Base-by-base conservation (phyloP, 208 protist genomes). In the Trypanosomatidae sp. region DNA sequence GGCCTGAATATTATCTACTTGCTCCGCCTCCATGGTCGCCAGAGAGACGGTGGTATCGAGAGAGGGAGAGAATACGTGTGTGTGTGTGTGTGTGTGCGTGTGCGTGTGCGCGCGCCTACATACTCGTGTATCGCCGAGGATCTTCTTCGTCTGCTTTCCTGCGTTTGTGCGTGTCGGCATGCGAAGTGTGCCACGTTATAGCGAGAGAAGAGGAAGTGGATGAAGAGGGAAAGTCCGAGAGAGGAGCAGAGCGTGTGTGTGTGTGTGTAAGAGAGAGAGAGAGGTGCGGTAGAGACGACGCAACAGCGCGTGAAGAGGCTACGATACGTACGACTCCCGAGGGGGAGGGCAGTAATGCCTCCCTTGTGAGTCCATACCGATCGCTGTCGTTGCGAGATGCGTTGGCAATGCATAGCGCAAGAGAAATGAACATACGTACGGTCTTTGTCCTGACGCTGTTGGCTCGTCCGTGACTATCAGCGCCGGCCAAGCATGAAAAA, bases 1-100 rank as follows among this genome's bases (percentile, higher is more conserved):
- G 66, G 92, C 92, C 78, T 95, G 89, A n/a, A 93, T 84, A 65
- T 96, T 84, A 7, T 71, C 82, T 43, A 93, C 90, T 19, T 77
- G 62, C 66, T 77, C 72, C 10, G 76, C 25, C n/a, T 52, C 62
- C 75, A 79, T 79, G 62, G 66, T 30, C 9, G 47, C 49, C 43
- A 15, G 36, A 58, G 49, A 70, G 66, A 50, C 46, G 28, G 2
- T 7, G 36, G 36, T 6, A 58, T 12, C n/a, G 47, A 28, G 36
- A 53, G 36, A 10, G 17, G 46, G 25, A 5, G 64, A 41, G 22
- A 36, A 41, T 59, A 59, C 9, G 41, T 50, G 8, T 66, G 17
- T 12, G 22, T 50, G 30, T 66, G n/a, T 73, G 8, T 65, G 12
- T 73, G 43, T 66, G 41, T 44, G 41, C 41, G 28, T 53, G 13